Conservation (phyloP, 257 asterid genomes). For the Nicotiana benthamiana region DNA sequence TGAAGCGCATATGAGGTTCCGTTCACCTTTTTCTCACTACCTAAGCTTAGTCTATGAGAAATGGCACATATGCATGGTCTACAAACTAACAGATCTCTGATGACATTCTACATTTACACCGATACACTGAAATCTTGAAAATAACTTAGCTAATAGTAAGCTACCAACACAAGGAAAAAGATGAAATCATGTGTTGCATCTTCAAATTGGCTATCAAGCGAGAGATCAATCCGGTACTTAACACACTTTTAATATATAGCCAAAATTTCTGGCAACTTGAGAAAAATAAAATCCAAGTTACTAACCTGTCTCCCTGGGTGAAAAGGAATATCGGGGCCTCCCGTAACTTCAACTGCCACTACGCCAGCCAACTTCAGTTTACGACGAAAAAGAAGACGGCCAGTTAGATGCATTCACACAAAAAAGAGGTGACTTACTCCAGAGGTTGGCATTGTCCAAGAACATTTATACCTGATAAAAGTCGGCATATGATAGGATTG, state of each 20-base stretch:
- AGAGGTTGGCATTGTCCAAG: too few relatives aligned
- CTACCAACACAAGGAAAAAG: not conserved
- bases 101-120: not conserved
- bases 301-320: slow-evolving; percentile 74
- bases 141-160: not conserved
- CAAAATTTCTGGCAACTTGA: not conserved
- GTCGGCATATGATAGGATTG: slow-evolving; percentile 54
- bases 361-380: slow-evolving; percentile 65
- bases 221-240: not conserved
- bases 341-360: slow-evolving; percentile 90
- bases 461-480: slow-evolving; percentile 47
- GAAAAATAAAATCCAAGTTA: not conserved
- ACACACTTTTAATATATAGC: not conserved
- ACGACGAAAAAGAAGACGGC: too few relatives aligned
- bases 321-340: slow-evolving; percentile 89
- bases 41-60: not conserved
- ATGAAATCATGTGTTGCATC: not conserved
- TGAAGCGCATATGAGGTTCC: not conserved
- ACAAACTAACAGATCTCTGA: not conserved
- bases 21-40: not conserved
- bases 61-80: not conserved
- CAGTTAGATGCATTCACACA: not conserved
- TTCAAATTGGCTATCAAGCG: not conserved
- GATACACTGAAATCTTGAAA: not conserved
- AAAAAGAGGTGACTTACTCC: not conserved